A percentile compares a stretch with the other conserved stretches of the same genome.
Evolutionary conservation across 805 yeast genomes (phyloP).

Genomic region (Sungouiella blattae): DNA sequence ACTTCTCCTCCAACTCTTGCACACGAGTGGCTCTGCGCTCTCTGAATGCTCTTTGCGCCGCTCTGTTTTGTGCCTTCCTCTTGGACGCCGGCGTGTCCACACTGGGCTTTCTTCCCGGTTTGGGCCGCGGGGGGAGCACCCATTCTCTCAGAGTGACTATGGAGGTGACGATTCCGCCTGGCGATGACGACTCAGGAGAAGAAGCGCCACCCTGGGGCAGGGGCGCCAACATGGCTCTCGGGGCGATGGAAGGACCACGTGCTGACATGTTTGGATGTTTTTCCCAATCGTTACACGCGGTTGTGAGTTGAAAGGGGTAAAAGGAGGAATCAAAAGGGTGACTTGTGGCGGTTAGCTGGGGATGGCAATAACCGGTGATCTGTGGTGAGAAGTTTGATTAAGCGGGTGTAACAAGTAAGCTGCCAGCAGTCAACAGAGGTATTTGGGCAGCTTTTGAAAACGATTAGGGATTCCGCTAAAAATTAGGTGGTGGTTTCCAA

Average conservation of each 20-base stretch:
- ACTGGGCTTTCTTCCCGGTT: conserved; percentile 60
- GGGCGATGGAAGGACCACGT: conserved; percentile 17
- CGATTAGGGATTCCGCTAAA: too few relatives aligned
- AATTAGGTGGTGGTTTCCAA: too few relatives aligned
- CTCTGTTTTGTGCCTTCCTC: conserved; percentile 86
- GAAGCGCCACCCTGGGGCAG: conserved; percentile 13
- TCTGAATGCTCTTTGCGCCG: conserved; percentile 90
- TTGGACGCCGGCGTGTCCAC: conserved; percentile 80
- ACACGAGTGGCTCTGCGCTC: conserved; percentile 83
- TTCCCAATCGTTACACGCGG: too few relatives aligned
- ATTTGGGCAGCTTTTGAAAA: too few relatives aligned
- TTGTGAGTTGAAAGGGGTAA: too few relatives aligned
- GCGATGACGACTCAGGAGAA: conserved; percentile 14
- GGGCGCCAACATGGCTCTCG: conserved; percentile 13
- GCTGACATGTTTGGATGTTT: conserved; percentile 10
- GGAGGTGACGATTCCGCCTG: conserved; percentile 30
- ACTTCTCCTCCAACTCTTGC: conserved; percentile 68
- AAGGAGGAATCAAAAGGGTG: too few relatives aligned
- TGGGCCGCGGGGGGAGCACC: conserved; percentile 60
- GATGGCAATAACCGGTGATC: too few relatives aligned
- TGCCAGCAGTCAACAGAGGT: too few relatives aligned
- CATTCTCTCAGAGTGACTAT: conserved; percentile 58
- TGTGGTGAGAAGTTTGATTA: too few relatives aligned
- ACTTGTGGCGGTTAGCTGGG: too few relatives aligned
- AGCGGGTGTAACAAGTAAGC: too few relatives aligned